Base-by-base conservation (phyloP, 192 early-diverging fungal species). In the Rhizophagus sp. region DNA sequence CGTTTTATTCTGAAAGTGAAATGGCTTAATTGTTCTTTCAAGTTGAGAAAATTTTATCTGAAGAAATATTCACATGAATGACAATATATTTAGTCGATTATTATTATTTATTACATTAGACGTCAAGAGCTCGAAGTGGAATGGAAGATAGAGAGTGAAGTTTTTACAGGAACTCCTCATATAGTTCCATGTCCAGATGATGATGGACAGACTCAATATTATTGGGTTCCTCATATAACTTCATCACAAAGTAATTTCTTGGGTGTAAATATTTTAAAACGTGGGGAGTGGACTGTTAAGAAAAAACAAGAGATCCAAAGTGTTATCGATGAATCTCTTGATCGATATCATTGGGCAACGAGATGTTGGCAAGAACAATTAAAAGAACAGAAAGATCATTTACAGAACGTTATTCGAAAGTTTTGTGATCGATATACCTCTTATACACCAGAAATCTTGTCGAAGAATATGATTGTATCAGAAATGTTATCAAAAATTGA, bases 111-210 rank as follows among this genome's bases (percentile, higher is more conserved):
- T 52, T 52, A 57, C 10, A 22, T 57, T 70, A 70, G 68, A 7
- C 19, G 13, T 41, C 68, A n/a, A 41, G 33, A 70, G 30, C 36
- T 70, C 13, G 68, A 70, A 36, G 19, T 39, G 1, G 68, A 41
- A 70, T 39, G 34, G 30, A 33, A 70, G 10, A 41, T 70, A 22
- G 34, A 70, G 33, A 34, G 36, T 10, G 34, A 10, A 39, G 36
- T 41, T 39, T 39, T 70, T 10, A 36, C 33, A 39, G 15, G 15
- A 33, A 41, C 22, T 70, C 68, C 68, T 1, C 68, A 33, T 44
- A 33, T 70, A 22, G 36, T 70, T 41, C 68, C 68, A 10, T 70
- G 34, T 70, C 68, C 68, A 44, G 68, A 70, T 70, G 68, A 70
- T 41, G 36, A 36, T 70, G 68, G 36, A n/a, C 41, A 9, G 24